These are phyloP conservation scores for Fusarium neocosmosporiellum DNA, from an alignment of 2,329 filamentous ascomycete species.

Conservation along the genomic window DNA sequence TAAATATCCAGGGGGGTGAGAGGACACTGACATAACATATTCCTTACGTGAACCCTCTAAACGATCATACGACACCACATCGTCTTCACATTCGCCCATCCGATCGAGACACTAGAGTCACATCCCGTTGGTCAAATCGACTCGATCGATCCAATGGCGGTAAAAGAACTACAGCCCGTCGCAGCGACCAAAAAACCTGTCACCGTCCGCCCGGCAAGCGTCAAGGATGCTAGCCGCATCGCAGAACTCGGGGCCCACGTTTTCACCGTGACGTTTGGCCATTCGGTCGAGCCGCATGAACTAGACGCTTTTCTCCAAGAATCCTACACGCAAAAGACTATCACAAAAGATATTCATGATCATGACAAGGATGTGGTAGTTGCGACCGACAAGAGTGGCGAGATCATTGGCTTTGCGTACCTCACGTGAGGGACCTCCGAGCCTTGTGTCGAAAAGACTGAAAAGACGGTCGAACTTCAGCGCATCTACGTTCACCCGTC, in stretches of 20 bases:
- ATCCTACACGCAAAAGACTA: constrained; percentile 51
- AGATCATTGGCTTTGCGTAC: constrained; percentile 54
- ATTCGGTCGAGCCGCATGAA: constrained; percentile 53
- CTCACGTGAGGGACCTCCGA: constrained; percentile 52
- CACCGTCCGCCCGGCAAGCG: constrained; percentile 10
- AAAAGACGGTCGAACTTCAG: constrained; percentile 53
- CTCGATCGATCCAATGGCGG: not conserved
- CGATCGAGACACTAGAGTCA: not conserved
- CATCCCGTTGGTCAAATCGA: not conserved
- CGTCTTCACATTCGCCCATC: not conserved
- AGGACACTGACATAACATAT: not conserved
- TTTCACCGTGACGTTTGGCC: constrained; percentile 55
- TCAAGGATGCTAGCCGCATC: constrained; percentile 37
- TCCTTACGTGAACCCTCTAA: not conserved
- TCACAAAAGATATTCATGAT: constrained; percentile 37
- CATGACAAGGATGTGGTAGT: constrained; percentile 43
- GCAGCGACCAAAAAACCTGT: not conserved
- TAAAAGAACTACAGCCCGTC: not conserved
- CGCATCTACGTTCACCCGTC: constrained; percentile 54
- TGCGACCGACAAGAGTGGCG: constrained; percentile 23
- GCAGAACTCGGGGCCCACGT: constrained; percentile 49
- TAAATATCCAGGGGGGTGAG: not conserved
- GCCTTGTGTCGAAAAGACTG: constrained; percentile 49
- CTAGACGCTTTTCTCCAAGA: constrained; percentile 52
- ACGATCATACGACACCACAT: not conserved